Evolutionary conservation across 2,329 filamentous ascomycete species (phyloP), one percentile per base, ranked within the genome.

Genomic region (Fusarium ramigenum): DNA sequence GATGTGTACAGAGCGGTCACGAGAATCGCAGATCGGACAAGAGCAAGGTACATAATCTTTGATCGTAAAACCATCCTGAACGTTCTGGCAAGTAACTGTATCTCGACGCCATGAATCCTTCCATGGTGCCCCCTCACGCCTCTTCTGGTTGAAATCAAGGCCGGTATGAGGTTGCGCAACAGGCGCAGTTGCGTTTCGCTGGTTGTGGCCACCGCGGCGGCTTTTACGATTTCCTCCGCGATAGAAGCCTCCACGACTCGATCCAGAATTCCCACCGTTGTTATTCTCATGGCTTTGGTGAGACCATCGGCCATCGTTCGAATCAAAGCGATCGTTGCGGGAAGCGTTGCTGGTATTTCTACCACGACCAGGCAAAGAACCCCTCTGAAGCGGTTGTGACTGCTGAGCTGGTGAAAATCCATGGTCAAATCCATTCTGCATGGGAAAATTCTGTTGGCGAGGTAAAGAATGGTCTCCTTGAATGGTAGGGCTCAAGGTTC

Each of bases 1-100:
- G 28, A 83, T 70, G 69, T 75, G 77, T 18, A 83, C 64, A 60
- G 78, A 82, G 56, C 78, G 76, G 58, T 83, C 82, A 39, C 77
- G 72, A 11, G 64, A 50, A 28, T 73, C 70, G 42, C 82, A 83
- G 6, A 65, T 54, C 21, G 60, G 37, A 40, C 82, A 83, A 50
- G 50, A 61, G 59, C 82, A 83, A 3, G 70, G 75, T 21, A 69
- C 60, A 61, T 83, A 83, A 5, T 77, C 72, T 14, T 64, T 70
- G 16, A 42, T 53, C 6, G 46, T 63, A 21, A 53, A 42, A 5
- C 52, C 44, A 37, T 62, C 46, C 50, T 52, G 64, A 23, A 71
- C 57, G 64, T 80, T 80, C 23, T 73, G 78, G 34, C 79, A 80
- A 37, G 54, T 34, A n/a, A 50, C 30, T 63, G 57, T 40, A 39